Evolutionary conservation across 768 basidiomycete species (phyloP).

Genomic region (Cystofilobasidium bisporidii): DNA sequence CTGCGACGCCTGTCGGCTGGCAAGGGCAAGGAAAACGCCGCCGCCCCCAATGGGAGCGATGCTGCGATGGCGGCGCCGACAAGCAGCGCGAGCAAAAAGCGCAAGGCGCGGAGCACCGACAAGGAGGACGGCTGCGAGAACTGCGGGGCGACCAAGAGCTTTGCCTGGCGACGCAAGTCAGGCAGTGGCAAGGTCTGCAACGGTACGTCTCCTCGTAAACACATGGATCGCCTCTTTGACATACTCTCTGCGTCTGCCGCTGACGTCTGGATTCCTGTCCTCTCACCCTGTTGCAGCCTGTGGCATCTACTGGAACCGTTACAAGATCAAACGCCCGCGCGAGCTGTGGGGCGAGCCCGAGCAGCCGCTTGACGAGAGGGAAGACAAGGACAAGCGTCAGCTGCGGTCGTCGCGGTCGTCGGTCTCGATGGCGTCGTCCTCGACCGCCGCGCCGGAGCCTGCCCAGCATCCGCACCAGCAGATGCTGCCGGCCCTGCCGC

Average conservation of each 20-base stretch:
- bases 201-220: conserved; percentile 2
- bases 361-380: not conserved
- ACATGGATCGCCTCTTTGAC: too few relatives aligned
- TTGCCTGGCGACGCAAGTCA: not conserved
- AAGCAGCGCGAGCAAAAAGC: conserved; percentile 2
- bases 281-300: conserved; percentile 4
- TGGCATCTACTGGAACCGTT: conserved; percentile 21
- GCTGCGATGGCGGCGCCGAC: not conserved
- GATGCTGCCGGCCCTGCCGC: conserved; percentile 1
- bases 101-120: not conserved
- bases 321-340: conserved; percentile 14
- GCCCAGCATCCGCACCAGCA: not conserved
- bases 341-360: conserved; percentile 24
- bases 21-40: conserved; percentile 8
- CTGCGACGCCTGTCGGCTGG: not conserved
- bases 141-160: conserved; percentile 8
- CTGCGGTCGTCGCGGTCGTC: not conserved
- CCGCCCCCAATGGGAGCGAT: not conserved
- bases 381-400: not conserved
- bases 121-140: conserved; percentile 5
- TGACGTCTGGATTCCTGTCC: not conserved
- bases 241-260: not conserved
- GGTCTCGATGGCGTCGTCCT: not conserved
- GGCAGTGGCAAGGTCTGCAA: conserved; percentile 21
- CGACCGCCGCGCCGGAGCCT: not conserved